A percentile compares a stretch with the other conserved stretches of the same genome.
Conservation (phyloP, 208 protist species). For the Leishmania amazonensis region DNA sequence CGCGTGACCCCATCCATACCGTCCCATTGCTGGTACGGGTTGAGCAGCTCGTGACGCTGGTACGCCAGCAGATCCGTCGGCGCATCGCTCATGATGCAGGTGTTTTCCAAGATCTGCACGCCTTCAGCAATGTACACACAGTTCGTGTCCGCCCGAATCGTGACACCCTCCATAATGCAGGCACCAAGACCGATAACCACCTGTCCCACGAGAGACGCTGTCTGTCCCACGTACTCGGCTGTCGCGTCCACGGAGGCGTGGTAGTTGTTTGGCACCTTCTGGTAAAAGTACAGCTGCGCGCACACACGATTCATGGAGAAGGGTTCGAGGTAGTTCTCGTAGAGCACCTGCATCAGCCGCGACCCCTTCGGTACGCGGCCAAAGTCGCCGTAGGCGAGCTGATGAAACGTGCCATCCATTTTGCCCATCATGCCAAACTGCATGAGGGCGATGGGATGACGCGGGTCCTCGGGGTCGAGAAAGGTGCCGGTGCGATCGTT, state of each 20-base stretch:
- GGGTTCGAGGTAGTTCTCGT: constrained; percentile 90
- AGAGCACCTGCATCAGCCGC: constrained; percentile 87
- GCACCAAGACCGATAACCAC: constrained; percentile 75
- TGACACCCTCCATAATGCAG: constrained; percentile 88
- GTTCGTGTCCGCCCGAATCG: constrained; percentile 85
- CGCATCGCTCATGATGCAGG: constrained; percentile 87
- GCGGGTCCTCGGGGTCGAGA: constrained; percentile 82
- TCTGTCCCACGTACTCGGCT: constrained; percentile 85
- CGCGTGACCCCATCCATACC: constrained; percentile 80
- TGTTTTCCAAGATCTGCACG: constrained; percentile 89
- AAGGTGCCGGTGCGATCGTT: constrained; percentile 82
- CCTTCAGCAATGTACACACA: constrained; percentile 86
- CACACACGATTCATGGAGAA: constrained; percentile 90
- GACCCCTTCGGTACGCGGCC: constrained; percentile 55
- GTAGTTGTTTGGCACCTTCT: constrained; percentile 90
- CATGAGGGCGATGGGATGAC: constrained; percentile 72
- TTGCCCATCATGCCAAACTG: constrained; percentile 64
- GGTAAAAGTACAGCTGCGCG: constrained; percentile 83
- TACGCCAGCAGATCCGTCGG: constrained; percentile 83
- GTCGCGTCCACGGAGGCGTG: constrained; percentile 82
- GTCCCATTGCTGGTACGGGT: constrained; percentile 92
- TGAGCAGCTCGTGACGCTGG: constrained; percentile 81
- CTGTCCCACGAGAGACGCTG: constrained; percentile 77
- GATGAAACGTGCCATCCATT: constrained; percentile 69
- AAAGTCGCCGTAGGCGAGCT: constrained; percentile 72